phyloP scores from a whole-genome alignment of 345 rosid genomes.

The Syzygium jambos region DNA sequence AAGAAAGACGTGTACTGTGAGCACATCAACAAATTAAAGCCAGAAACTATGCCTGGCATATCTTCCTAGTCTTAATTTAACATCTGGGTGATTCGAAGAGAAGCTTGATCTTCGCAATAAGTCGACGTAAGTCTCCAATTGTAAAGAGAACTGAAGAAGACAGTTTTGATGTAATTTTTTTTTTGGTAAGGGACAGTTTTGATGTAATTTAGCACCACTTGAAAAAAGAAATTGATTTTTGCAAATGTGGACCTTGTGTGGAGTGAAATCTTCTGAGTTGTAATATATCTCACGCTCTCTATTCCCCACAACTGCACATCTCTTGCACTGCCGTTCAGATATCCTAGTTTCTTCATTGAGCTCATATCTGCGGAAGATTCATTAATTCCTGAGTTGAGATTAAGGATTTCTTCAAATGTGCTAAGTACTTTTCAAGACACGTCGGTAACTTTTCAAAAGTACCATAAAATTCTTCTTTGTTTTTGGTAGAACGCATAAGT shows the following conservation, averaged over 20 bases:
- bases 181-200: background rate
- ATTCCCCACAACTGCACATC: background rate
- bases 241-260: background rate
- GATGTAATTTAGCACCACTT: background rate
- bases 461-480: background rate
- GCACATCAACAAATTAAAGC: background rate
- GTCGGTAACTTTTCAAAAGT: background rate
- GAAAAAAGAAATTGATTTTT: background rate
- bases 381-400: background rate
- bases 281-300: background rate
- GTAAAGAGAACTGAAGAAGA: background rate
- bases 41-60: background rate
- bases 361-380: background rate
- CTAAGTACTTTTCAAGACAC: background rate
- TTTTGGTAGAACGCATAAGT: background rate
- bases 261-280: background rate
- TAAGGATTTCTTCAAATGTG: background rate
- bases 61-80: background rate
- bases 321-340: background rate
- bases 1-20: background rate
- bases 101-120: background rate
- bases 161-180: background rate
- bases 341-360: background rate
- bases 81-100: background rate
- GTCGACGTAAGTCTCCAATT: background rate